Percentiles rank a stretch among this genome's conserved stretches.
Evolutionary conservation across 2,329 filamentous ascomycete genomes (phyloP).

Genomic region (Exophiala xenobiotica): DNA sequence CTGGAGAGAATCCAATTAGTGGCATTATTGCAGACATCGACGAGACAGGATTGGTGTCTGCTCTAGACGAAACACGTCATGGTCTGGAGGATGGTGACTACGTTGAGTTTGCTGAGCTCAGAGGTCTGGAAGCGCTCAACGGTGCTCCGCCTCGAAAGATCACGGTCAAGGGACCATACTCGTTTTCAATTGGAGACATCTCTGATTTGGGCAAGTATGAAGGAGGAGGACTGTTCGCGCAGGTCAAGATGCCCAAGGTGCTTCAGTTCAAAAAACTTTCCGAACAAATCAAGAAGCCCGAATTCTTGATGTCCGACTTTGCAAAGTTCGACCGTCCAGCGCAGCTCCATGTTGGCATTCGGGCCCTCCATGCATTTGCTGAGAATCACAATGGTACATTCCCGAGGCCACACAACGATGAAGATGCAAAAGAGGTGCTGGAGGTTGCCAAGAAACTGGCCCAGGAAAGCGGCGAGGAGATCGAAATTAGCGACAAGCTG

Average conservation of each 20-base stretch:
- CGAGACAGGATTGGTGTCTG: constrained; percentile 86
- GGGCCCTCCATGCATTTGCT: constrained; percentile 84
- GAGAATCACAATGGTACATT: constrained; percentile 69
- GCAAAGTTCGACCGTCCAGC: constrained; percentile 95
- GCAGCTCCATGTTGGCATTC: constrained; percentile 88
- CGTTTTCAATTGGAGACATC: constrained; percentile 94
- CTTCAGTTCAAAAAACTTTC: constrained; percentile 83
- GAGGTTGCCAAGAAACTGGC: constrained; percentile 73
- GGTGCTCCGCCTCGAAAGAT: constrained; percentile 81
- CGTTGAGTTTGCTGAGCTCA: constrained; percentile 88
- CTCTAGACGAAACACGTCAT: constrained; percentile 90
- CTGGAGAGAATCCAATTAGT: constrained; percentile 79
- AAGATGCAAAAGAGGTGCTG: constrained; percentile 76
- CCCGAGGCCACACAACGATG: constrained; percentile 79
- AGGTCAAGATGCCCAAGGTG: constrained; percentile 98
- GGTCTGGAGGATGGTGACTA: constrained; percentile 95
- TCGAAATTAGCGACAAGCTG: constrained; percentile 88
- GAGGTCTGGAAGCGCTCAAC: constrained; percentile 90
- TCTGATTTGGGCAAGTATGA: constrained; percentile 82
- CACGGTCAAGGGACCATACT: constrained; percentile 92
- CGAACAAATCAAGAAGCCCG: constrained; percentile 77
- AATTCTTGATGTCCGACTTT: constrained; percentile 89
- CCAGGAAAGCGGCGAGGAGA: constrained; percentile 63
- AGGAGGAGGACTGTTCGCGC: constrained; percentile 83
- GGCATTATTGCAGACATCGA: constrained; percentile 91